Evolutionary conservation across 805 yeast genomes (phyloP), one percentile per base, ranked within the genome.

Genomic region (Alloascoidea hylecoeti): DNA sequence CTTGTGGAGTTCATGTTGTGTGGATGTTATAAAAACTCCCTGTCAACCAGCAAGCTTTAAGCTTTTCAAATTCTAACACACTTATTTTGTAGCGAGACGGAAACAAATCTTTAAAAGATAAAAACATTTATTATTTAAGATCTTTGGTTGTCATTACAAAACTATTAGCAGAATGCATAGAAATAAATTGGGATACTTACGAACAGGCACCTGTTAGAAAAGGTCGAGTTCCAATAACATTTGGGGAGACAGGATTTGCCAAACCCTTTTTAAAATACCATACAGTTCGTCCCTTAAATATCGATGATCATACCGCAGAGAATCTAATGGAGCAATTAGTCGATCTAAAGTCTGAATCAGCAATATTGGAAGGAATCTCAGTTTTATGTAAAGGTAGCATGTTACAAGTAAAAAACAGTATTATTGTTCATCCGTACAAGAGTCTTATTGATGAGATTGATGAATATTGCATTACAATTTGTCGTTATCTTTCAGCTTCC

Each of bases 1-100:
- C n/a, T n/a, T n/a, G n/a, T n/a, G n/a, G n/a, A n/a, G n/a, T n/a
- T n/a, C n/a, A n/a, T n/a, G n/a, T n/a, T n/a, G n/a, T n/a, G n/a
- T n/a, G n/a, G n/a, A n/a, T n/a, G n/a, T n/a, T n/a, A n/a, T n/a
- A n/a, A n/a, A n/a, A n/a, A n/a, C n/a, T n/a, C n/a, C n/a, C n/a
- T n/a, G n/a, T n/a, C n/a, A n/a, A n/a, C n/a, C n/a, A n/a, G n/a
- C n/a, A n/a, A n/a, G n/a, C n/a, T n/a, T n/a, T n/a, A n/a, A n/a
- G n/a, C n/a, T n/a, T n/a, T n/a, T n/a, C n/a, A n/a, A n/a, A n/a
- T n/a, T n/a, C n/a, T n/a, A n/a, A n/a, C n/a, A n/a, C n/a, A n/a
- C n/a, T n/a, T n/a, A n/a, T n/a, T n/a, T n/a, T n/a, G n/a, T 23
- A 23, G 30, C 30, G 30, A 23, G 30, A 23, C 30, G 13, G 30